Evolutionary conservation across 768 basidiomycete genomes (phyloP).

Genomic region (Strobilomyces confusus): DNA sequence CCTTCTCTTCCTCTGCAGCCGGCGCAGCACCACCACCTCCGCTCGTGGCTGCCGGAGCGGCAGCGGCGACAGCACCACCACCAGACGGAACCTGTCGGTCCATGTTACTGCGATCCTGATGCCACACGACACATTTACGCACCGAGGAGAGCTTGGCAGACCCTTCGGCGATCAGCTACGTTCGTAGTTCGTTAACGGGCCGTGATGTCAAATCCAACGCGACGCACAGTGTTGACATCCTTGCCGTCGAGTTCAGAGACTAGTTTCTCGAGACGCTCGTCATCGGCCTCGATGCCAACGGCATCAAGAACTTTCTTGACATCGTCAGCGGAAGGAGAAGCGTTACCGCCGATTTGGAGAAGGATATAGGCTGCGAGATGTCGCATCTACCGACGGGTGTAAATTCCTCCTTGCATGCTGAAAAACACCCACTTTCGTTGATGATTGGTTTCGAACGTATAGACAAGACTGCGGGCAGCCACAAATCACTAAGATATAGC

Average conservation of each 20-base stretch:
- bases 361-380: constrained; percentile 96
- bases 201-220: background rate
- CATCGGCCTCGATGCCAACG: constrained; percentile 88
- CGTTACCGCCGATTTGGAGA: constrained; percentile 91
- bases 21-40: constrained; percentile 40
- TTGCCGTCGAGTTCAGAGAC: constrained; percentile 91
- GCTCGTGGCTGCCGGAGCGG: constrained; percentile 43
- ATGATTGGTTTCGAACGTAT: constrained; percentile 27
- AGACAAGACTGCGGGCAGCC: constrained; percentile 64
- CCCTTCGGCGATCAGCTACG: constrained; percentile 87
- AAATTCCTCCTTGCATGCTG: background rate
- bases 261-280: constrained; percentile 74
- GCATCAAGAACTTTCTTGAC: constrained; percentile 81
- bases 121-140: constrained; percentile 28
- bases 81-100: constrained; percentile 81
- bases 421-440: constrained; percentile 41
- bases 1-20: constrained; percentile 69
- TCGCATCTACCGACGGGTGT: constrained; percentile 59
- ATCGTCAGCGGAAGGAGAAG: constrained; percentile 79
- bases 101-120: constrained; percentile 3
- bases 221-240: constrained; percentile 71
- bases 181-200: background rate
- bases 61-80: constrained; percentile 63
- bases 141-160: constrained; percentile 93
- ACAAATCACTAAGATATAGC: constrained; percentile 71